Base-by-base conservation (phyloP, 208 protist genomes). In the Porcisia deanei region DNA sequence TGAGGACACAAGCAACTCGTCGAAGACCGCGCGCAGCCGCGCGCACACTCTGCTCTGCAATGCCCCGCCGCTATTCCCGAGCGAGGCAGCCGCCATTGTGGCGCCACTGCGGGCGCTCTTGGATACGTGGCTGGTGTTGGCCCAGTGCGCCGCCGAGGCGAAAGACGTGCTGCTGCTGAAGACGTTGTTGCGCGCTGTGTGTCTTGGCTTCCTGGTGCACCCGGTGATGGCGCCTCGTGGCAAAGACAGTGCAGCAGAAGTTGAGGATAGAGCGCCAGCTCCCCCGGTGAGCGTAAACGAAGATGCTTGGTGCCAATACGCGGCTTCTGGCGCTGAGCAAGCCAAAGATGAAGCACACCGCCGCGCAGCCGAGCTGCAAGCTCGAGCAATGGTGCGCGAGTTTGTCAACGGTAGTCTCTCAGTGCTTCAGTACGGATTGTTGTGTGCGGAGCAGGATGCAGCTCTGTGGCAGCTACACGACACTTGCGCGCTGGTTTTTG, bases 121-220 rank as follows among this genome's bases (percentile, higher is more conserved):
- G 16, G 61, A 80, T 37, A 65, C 88, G 45, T 86, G 85, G 64
- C 65, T 90, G 57, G 55, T 80, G 43, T 59, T 94, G 52, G 81
- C 85, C 3, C 79, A 88, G 59, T 90, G 85, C 72, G 87, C 84
- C 10, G 83, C 83, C 12, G 85, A 87, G 73, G 80, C 85, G 5
- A 90, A 92, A 77, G 86, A 92, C 41, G 49, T 76, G n/a, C 52
- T 79, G 25, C 68, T 94, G 58, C 81, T 94, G 63, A 58, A 72
- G 20, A 73, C 77, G 20, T 63, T 94, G 20, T 79, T 90, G 30
- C 68, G 75, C 34, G 71, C 82, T 3, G 85, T 94, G 71, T 90
- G 87, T 77, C 66, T 55, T 7, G 70, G 77, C 20, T 94, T 94
- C 70, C 37, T 87, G 30, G 65, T 49, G 9, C 41, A 12, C 18